Evolutionary conservation across 2,329 filamentous ascomycete genomes (phyloP).

Genomic region (Chaetomium strumarium): DNA sequence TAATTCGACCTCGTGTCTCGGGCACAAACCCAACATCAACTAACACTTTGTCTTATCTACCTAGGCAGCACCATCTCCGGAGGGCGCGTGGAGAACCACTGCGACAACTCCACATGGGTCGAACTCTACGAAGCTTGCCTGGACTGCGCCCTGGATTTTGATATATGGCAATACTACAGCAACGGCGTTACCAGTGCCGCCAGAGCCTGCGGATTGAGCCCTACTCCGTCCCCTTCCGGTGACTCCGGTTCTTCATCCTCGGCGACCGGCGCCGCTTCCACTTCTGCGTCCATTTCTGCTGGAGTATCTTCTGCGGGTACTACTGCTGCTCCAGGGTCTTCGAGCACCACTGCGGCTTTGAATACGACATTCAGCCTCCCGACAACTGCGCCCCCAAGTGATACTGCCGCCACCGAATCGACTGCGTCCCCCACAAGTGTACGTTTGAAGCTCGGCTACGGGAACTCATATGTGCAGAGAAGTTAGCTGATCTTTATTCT

Average conservation of each 20-base stretch:
- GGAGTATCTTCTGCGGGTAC: no score
- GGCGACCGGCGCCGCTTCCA: background rate
- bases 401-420: background rate
- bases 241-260: background rate
- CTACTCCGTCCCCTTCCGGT: constrained; percentile 13
- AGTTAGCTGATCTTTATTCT: background rate
- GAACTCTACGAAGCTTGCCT: constrained; percentile 39
- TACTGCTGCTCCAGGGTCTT: background rate
- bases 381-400: background rate
- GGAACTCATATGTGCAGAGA: background rate
- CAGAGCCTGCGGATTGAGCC: constrained; percentile 26
- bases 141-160: constrained; percentile 37
- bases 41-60: constrained; percentile 5
- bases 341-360: background rate
- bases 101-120: constrained; percentile 36
- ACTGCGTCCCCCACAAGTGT: background rate
- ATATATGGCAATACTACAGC: constrained; percentile 42
- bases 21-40: background rate
- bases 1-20: background rate
- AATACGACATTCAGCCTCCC: background rate
- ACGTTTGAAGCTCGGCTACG: background rate
- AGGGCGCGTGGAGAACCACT: constrained; percentile 31
- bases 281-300: background rate
- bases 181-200: constrained; percentile 31
- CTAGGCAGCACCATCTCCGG: constrained; percentile 32